Conservation (phyloP, 1,139 yeast species). For the Saccharomyces hybrid region DNA sequence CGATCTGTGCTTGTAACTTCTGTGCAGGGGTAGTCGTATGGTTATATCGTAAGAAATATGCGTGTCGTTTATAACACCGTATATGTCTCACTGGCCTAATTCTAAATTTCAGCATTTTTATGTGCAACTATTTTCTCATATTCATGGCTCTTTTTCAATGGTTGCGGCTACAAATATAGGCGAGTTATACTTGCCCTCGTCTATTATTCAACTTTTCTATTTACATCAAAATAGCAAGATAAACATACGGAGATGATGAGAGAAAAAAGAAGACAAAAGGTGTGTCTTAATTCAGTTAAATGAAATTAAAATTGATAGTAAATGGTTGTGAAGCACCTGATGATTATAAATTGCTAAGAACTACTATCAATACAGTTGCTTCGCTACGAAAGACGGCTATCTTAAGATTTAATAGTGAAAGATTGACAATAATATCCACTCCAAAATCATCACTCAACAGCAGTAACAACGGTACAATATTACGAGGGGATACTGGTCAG, state of each 20-base stretch:
- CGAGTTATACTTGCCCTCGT: not conserved
- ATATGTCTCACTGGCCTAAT: not conserved
- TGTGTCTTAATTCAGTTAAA: slow-evolving; percentile 3
- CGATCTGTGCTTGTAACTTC: slow-evolving; percentile 44
- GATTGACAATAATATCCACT: slow-evolving; percentile 27
- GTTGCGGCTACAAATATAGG: not conserved
- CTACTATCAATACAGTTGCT: slow-evolving; percentile 28
- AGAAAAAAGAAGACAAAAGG: not conserved
- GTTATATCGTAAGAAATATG: slow-evolving; percentile 7
- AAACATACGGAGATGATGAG: not conserved
- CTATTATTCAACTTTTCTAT: not conserved
- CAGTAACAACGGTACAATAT: slow-evolving; percentile 10
- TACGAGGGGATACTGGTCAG: slow-evolving; percentile 27
- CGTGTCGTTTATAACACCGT: not conserved
- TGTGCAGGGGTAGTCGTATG: slow-evolving; percentile 8
- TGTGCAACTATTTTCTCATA: not conserved
- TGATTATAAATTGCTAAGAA: slow-evolving; percentile 27
- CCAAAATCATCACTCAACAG: slow-evolving; percentile 16
- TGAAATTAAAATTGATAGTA: slow-evolving; percentile 28
- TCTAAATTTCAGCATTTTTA: not conserved
- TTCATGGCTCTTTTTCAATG: not conserved
- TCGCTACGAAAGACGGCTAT: slow-evolving; percentile 29
- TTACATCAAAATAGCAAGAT: not conserved
- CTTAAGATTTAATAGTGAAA: slow-evolving; percentile 26
- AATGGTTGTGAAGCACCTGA: slow-evolving; percentile 26